Percentiles rank a stretch among this genome's conserved stretches.
These are phyloP conservation scores for Globisporangium polare DNA, from an alignment of 352 stramenopile genomes.

Conservation along the genomic window DNA sequence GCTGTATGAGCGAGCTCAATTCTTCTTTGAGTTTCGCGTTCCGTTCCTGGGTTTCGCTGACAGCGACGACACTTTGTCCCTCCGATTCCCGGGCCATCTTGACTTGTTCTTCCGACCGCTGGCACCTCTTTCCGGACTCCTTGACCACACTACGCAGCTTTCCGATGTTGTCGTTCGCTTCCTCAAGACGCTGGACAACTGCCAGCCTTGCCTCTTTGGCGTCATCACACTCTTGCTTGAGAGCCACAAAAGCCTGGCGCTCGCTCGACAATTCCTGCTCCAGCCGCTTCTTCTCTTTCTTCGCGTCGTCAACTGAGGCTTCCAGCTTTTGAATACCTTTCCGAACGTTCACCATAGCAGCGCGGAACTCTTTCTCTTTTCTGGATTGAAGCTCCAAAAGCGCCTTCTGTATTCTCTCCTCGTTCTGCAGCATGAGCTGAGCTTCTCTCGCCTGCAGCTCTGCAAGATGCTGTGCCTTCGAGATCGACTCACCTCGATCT, in stretches of 20 bases:
- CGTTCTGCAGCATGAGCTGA: conserved; percentile 38
- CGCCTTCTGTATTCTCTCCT: conserved; percentile 48
- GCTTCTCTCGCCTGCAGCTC: conserved; percentile 54
- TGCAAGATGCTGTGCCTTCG: conserved; percentile 46
- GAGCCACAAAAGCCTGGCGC: conserved; percentile 42
- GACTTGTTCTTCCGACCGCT: conserved; percentile 27
- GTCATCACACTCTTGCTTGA: conserved; percentile 56
- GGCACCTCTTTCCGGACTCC: conserved; percentile 30
- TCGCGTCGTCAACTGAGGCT: conserved; percentile 36
- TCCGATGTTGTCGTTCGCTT: conserved; percentile 67
- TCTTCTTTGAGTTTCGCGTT: conserved; percentile 18
- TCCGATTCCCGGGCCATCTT: conserved; percentile 16
- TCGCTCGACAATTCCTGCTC: conserved; percentile 52
- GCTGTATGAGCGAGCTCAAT: conserved; percentile 16
- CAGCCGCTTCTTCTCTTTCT: conserved; percentile 40
- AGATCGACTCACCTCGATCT: conserved; percentile 26
- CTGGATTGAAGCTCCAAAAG: conserved; percentile 58
- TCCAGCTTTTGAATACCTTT: conserved; percentile 75
- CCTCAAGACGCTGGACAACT: conserved; percentile 53
- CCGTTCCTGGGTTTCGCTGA: neutral
- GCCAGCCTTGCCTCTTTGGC: conserved; percentile 37
- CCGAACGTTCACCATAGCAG: conserved; percentile 68
- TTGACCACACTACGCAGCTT: conserved; percentile 51
- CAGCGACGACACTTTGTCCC: conserved; percentile 13
- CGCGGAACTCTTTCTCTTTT: conserved; percentile 63